Percentiles rank a stretch among this genome's conserved stretches.
Conservation (phyloP, 129 eudicot species). For the Ambrosia trifida region DNA sequence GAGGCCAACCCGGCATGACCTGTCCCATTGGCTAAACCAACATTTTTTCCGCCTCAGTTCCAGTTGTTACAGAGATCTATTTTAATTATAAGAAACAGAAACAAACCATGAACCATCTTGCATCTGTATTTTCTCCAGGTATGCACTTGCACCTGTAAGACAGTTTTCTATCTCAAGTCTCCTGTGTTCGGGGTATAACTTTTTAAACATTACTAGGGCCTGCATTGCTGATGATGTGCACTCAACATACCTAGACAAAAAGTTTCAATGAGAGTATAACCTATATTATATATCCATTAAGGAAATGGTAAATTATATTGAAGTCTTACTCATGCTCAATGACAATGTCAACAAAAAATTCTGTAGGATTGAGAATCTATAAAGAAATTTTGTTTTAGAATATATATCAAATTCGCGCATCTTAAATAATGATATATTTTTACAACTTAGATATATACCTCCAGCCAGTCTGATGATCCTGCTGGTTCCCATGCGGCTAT, state of each 20-base stretch:
- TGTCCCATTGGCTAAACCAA: neutral
- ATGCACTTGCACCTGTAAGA: constrained; percentile 49
- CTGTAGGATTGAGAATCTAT: constrained; percentile 87
- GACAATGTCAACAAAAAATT: constrained; percentile 77
- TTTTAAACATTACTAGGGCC: neutral
- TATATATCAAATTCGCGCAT: neutral
- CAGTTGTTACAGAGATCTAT: neutral
- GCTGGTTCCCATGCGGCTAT: constrained; percentile 80
- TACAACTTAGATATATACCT: constrained; percentile 38
- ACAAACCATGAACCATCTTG: constrained; percentile 90
- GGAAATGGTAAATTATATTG: constrained; percentile 4
- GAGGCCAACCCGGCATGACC: neutral
- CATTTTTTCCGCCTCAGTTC: neutral
- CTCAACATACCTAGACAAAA: constrained; percentile 65
- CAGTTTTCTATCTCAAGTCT: constrained; percentile 56
- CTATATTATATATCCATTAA: neutral
- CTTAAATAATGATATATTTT: neutral
- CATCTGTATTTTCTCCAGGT: constrained; percentile 61
- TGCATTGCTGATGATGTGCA: constrained; percentile 44
- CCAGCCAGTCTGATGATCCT: constrained; percentile 60
- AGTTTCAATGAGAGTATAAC: neutral
- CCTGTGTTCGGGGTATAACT: neutral
- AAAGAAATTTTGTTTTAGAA: neutral
- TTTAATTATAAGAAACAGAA: neutral
- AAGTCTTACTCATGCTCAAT: constrained; percentile 69